A percentile compares a stretch with the other conserved stretches of the same genome.
These are phyloP conservation scores for Rosa rugosa DNA, from an alignment of 306 rosid species.

Conservation along the genomic window DNA sequence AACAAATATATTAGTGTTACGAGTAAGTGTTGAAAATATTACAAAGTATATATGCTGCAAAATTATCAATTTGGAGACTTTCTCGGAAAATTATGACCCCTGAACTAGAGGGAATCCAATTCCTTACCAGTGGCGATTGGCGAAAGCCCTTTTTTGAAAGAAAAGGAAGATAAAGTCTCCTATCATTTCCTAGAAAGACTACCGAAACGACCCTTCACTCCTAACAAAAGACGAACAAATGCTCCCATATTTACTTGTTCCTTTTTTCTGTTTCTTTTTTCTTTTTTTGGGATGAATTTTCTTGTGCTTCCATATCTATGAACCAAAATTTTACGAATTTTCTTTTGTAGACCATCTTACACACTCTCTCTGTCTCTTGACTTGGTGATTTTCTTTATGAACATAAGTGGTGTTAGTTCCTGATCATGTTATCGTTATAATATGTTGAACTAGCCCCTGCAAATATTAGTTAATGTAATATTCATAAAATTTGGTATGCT, in stretches of 20 bases:
- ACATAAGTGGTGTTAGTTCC: neutral
- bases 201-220: too few species aligned
- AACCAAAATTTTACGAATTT: neutral
- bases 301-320: neutral
- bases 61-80: neutral
- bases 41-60: neutral
- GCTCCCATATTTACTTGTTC: too few species aligned
- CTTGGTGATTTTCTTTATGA: neutral
- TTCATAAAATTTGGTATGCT: neutral
- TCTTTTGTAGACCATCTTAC: too few species aligned
- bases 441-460: neutral
- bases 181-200: neutral
- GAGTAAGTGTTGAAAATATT: neutral
- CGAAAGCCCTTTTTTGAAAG: too few species aligned
- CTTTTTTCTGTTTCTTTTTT: too few species aligned
- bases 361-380: neutral
- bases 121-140: too few species aligned
- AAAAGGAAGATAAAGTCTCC: too few species aligned
- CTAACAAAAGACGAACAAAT: too few species aligned
- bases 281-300: too few species aligned
- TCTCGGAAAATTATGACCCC: too few species aligned
- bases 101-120: too few species aligned
- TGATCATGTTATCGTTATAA: neutral
- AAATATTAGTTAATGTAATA: neutral
- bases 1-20: neutral